These are phyloP conservation scores for Xylaria sp. DNA, from an alignment of 2,329 filamentous ascomycete genomes.

Conservation along the genomic window DNA sequence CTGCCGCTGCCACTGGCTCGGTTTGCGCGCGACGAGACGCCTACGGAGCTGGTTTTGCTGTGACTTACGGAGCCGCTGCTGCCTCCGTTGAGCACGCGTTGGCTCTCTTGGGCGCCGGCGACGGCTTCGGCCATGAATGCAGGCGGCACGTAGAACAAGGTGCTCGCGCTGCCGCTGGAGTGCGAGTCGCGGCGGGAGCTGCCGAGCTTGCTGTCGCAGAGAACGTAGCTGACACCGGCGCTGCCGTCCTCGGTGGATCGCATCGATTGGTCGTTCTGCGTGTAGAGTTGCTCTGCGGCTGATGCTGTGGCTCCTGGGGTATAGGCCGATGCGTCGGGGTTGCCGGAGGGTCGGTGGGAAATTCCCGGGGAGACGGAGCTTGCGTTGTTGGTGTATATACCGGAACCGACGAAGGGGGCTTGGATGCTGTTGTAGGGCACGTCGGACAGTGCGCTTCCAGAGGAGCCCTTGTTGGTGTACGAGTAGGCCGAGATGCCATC, in stretches of 20 bases:
- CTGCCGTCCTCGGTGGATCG: constrained; percentile 23
- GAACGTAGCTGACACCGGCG: constrained; percentile 27
- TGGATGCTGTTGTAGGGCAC: constrained; percentile 29
- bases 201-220: constrained; percentile 26
- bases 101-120: too few species aligned
- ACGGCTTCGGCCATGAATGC: too few species aligned
- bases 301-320: constrained; percentile 9
- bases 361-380: constrained; percentile 12
- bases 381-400: constrained; percentile 20
- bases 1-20: not conserved
- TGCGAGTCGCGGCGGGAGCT: constrained; percentile 24
- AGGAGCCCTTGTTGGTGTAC: constrained; percentile 17
- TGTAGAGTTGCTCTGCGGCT: constrained; percentile 21
- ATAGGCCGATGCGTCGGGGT: constrained; percentile 20
- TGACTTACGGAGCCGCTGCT: not conserved
- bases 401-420: constrained; percentile 21
- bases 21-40: not conserved
- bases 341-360: constrained; percentile 18
- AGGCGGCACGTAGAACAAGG: constrained; percentile 27
- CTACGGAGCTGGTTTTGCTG: not conserved
- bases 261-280: constrained; percentile 19
- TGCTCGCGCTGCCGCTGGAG: constrained; percentile 22
- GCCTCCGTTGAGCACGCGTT: too few species aligned
- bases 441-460: constrained; percentile 23
- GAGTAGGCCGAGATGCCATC: constrained; percentile 28